These are phyloP conservation scores for Trypanosoma cruzi DNA, from an alignment of 208 protist genomes.

Conservation along the genomic window DNA sequence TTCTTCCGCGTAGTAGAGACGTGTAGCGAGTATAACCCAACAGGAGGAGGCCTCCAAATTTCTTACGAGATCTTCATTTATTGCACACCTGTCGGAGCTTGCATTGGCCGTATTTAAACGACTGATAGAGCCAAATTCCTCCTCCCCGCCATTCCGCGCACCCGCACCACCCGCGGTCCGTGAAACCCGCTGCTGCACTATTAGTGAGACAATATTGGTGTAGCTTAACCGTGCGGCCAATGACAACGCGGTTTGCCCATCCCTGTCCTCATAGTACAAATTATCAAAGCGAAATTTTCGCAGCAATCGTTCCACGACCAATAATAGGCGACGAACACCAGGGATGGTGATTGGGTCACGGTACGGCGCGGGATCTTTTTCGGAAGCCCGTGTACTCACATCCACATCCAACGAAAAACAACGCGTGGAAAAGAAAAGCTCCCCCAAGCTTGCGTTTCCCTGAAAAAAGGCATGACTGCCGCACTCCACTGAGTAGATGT, in stretches of 20 bases:
- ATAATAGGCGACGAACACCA: constrained; percentile 30
- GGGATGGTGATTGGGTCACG: constrained; percentile 41
- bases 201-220: constrained; percentile 46
- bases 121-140: too few species aligned
- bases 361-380: constrained; percentile 9
- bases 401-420: background rate
- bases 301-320: constrained; percentile 35
- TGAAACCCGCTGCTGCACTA: constrained; percentile 23
- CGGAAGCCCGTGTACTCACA: background rate
- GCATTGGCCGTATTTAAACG: too few species aligned
- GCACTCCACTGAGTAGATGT: constrained; percentile 15
- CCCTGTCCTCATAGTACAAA: constrained; percentile 26
- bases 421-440: background rate
- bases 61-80: constrained; percentile 2
- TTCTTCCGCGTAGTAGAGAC: constrained; percentile 71
- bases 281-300: constrained; percentile 29
- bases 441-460: constrained; percentile 7
- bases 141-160: background rate
- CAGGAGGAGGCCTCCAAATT: constrained; percentile 22
- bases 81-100: background rate
- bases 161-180: background rate
- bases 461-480: constrained; percentile 20
- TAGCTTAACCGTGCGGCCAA: constrained; percentile 61
- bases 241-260: constrained; percentile 62
- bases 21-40: constrained; percentile 51